These are phyloP conservation scores for Austroboletus novae-zelandiae DNA, from an alignment of 1,284 basidiomycete species.

Conservation along the genomic window DNA sequence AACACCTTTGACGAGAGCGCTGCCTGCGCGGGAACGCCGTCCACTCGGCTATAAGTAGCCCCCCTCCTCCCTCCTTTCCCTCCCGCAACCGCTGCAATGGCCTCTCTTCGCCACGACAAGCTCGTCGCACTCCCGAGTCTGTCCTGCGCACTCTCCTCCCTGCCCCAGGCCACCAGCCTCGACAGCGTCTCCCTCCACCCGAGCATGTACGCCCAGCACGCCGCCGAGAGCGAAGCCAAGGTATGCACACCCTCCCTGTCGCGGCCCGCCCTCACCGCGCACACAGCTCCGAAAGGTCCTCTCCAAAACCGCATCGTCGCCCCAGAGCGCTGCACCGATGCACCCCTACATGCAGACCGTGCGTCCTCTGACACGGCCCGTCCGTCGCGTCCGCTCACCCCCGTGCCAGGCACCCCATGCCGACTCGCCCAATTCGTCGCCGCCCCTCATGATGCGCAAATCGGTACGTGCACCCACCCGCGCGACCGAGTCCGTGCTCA, in stretches of 20 bases:
- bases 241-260: too few species aligned
- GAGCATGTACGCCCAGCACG: constrained; percentile 62
- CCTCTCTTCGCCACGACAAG: constrained; percentile 39
- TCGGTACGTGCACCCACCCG: constrained; percentile 34
- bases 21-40: constrained; percentile 8
- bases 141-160: constrained; percentile 59
- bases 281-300: constrained; percentile 49
- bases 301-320: constrained; percentile 42
- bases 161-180: constrained; percentile 69
- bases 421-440: constrained; percentile 36
- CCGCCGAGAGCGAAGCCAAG: constrained; percentile 72
- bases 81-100: constrained; percentile 4
- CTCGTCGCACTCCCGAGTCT: constrained; percentile 69
- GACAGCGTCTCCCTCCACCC: constrained; percentile 62
- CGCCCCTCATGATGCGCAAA: constrained; percentile 57
- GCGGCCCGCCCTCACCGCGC: background rate
- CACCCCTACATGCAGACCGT: constrained; percentile 41
- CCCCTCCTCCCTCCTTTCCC: background rate
- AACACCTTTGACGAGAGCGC: constrained; percentile 3
- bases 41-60: constrained; percentile 18
- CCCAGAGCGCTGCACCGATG: constrained; percentile 28
- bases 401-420: constrained; percentile 36
- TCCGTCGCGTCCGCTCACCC: constrained; percentile 7
- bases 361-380: constrained; percentile 15
- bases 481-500: constrained; percentile 2